These are phyloP conservation scores for Akanthomyces uredinophilus DNA, from an alignment of 2,329 filamentous ascomycete species.

Conservation along the genomic window DNA sequence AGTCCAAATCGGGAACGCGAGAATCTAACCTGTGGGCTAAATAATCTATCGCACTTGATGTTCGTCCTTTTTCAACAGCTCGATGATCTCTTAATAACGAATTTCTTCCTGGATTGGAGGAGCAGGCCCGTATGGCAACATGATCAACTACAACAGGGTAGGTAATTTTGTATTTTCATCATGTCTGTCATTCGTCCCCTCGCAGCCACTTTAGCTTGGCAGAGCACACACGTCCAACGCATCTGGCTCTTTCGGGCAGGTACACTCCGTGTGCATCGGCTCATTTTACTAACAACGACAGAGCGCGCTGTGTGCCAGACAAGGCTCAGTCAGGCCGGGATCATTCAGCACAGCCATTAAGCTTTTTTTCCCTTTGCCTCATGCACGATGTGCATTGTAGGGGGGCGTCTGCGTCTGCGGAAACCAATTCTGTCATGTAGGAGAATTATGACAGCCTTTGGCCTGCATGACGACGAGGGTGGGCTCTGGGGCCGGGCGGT, in stretches of 20 bases:
- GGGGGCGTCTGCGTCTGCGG: background rate
- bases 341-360: background rate
- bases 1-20: background rate
- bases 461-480: background rate
- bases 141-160: no score
- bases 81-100: no score
- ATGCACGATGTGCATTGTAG: background rate
- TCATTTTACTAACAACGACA: no score
- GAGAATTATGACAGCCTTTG: background rate
- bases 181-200: background rate
- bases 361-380: background rate
- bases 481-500: background rate
- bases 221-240: no score
- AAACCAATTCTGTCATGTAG: background rate
- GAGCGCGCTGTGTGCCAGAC: no score
- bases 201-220: background rate
- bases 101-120: no score
- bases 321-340: background rate
- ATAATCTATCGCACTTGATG: no score
- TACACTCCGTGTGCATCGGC: no score
- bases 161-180: no score
- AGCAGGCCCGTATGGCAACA: no score
- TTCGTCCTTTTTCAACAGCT: no score
- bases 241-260: no score
- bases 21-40: background rate